Base-by-base conservation (phyloP, 306 rosid genomes). In the Corylus heterophylla region DNA sequence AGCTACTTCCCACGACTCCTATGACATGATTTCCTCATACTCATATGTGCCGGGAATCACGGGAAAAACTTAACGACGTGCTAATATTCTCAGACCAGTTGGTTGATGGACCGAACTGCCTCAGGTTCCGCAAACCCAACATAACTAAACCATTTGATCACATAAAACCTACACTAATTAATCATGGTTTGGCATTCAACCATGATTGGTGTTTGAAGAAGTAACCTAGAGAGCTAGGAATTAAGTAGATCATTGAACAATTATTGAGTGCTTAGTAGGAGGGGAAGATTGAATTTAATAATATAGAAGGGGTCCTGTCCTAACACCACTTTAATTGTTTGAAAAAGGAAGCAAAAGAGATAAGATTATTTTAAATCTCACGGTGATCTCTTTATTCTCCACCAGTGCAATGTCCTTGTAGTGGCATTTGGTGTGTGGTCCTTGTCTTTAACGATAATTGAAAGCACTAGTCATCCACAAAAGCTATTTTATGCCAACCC, bases 391-490 rank as follows among this genome's bases (percentile, higher is more conserved):
- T 94, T 94, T 91, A 89, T 94, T 83, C 87, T 87, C 97, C 97
- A 91, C 91, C 87, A 84, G 45, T 79, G 90, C 87, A 84, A 45
- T 79, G 90, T 82, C 87, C 71, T 78, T 74, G 79, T 66, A 74
- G 91, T 81, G 88, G 89, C 79, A 79, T 88, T 85, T 89, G 90
- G 92, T 89, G 74, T 54, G 75, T 85, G 86, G 85, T 78, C 79
- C 16, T 86, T 94, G 93, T 94, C 97, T 74, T 87, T 89, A 64
- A 70, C 90, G 90, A 87, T 89, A 78, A 89, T 89, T 86, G 91
- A 79, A 69, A 70, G 86, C 90, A 91, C 85, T 88, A 80, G 71
- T 79, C 83, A 76, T 81, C 85, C 85, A 84, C 7, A 76, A 74
- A 85, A 76, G 78, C 81, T 87, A 80, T 87, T 87, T 87, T 80